Evolutionary conservation across 116 monocot genomes (phyloP), one percentile per base, ranked within the genome.

Genomic region (Thalassia testudinum): DNA sequence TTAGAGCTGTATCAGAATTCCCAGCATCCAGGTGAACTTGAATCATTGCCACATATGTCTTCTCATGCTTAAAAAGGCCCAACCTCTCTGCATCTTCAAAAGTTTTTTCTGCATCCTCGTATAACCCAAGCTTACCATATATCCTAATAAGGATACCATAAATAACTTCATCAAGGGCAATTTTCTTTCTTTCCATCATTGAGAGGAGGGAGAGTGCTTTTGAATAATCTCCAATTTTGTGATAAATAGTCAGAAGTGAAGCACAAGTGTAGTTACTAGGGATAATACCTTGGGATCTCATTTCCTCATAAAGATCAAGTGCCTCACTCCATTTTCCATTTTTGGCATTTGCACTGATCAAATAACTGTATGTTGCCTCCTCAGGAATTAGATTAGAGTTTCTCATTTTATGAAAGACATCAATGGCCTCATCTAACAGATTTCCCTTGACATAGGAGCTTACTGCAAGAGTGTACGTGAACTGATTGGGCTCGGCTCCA

Each of bases 111-210:
- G 95, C 95, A 52, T 95, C 95, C 53, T 79, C 78, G 40, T 88
- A 82, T n/a, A 95, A 52, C 25, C 88, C 79, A 69, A 95, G 70
- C 61, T 82, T 95, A 0, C 95, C 95, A 62, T 95, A 95, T 78
- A 95, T 79, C 67, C 88, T 78, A 58, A 95, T 47, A 58, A 95
- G 75, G 45, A 95, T 85, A 54, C 95, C 95, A 63, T 88, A 88
- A 30, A 95, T 95, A 25, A 85, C 88, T 68, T 95, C 95, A 72
- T 95, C 95, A 29, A 61, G 74, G 27, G 62, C 38, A 62, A 82
- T 79, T 30, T 74, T 84, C 43, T 76, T 75, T 43, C 30, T 76
- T 49, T 79, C 69, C 81, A 95, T 88, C 62, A 85, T 77, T 27
- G 72, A 60, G 63, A 95, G 85, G 24, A 95, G 73, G 24, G 77